Conservation (phyloP, 495 filamentous ascomycete genomes). For the Neurospora intermedia region DNA sequence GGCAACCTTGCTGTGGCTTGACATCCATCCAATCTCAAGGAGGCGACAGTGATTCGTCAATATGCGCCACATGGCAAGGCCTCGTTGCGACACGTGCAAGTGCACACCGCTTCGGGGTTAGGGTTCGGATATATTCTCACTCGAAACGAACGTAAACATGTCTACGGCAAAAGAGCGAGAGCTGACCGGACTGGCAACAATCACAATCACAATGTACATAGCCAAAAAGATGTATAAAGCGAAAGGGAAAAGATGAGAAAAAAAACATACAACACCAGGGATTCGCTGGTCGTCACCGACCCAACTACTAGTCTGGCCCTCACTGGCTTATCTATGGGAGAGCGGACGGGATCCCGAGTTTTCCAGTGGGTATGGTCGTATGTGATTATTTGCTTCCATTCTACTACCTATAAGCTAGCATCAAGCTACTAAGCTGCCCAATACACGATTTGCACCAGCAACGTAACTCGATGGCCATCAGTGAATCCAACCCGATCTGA, state of each 20-base stretch:
- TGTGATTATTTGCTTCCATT: neutral
- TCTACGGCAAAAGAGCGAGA: too few species aligned
- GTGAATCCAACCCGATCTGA: neutral
- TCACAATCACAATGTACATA: too few species aligned
- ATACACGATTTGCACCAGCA: neutral
- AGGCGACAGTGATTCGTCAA: neutral
- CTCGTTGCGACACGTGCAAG: neutral
- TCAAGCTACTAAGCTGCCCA: too few species aligned
- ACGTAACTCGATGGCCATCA: neutral
- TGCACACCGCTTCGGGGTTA: neutral
- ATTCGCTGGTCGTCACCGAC: conserved; percentile 33
- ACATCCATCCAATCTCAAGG: neutral
- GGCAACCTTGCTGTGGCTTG: neutral
- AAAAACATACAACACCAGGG: conserved; percentile 29
- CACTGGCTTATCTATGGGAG: neutral
- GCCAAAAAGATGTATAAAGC: too few species aligned
- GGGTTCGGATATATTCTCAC: neutral
- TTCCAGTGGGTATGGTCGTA: neutral
- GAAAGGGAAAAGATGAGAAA: neutral
- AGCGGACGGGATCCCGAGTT: neutral
- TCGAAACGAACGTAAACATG: too few species aligned
- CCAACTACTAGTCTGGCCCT: conserved; percentile 27
- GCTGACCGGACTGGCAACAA: too few species aligned
- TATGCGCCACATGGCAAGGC: neutral
- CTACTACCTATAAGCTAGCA: too few species aligned